Percentiles rank a stretch among this genome's conserved stretches.
Conservation (phyloP, 805 yeast genomes). For the Martiniozyma abietophila region DNA sequence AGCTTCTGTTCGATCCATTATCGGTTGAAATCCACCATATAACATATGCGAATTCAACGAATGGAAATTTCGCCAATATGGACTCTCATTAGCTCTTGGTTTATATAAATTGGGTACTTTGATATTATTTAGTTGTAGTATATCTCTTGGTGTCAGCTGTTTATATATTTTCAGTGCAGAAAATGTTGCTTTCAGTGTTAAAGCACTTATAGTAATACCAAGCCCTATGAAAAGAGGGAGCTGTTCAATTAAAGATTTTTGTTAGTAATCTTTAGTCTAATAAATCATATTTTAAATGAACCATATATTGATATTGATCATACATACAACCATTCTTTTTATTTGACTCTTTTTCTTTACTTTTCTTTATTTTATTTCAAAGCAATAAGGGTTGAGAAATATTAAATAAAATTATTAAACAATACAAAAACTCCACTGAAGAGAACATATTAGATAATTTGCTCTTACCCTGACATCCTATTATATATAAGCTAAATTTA, state of each 20-base stretch:
- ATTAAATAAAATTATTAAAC: too few species aligned
- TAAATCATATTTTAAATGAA: background rate
- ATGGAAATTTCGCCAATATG: slow-evolving; percentile 6
- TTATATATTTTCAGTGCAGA: slow-evolving; percentile 25
- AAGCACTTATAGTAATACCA: slow-evolving; percentile 44
- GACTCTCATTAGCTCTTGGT: slow-evolving; percentile 1
- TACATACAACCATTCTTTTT: slow-evolving; percentile 3
- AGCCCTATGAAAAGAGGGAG: slow-evolving; percentile 45
- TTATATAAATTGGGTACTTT: background rate
- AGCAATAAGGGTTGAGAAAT: too few species aligned
- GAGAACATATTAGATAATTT: too few species aligned
- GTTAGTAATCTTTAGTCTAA: slow-evolving; percentile 11
- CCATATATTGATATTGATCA: too few species aligned
- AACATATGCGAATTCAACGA: slow-evolving; percentile 26
- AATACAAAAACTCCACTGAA: too few species aligned
- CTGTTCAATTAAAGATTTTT: slow-evolving; percentile 16
- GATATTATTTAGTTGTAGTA: slow-evolving; percentile 34
- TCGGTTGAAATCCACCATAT: slow-evolving; percentile 54
- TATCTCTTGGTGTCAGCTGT: slow-evolving; percentile 27
- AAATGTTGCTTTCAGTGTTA: slow-evolving; percentile 34
- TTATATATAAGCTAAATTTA: too few species aligned
- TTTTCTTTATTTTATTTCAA: too few species aligned
- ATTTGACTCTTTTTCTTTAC: too few species aligned
- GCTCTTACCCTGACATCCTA: too few species aligned
- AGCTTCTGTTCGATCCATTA: slow-evolving; percentile 67